Percentiles rank a stretch among this genome's conserved stretches.
Conservation (phyloP, 2,329 filamentous ascomycete species). For the Zasmidium citrigriseum region DNA sequence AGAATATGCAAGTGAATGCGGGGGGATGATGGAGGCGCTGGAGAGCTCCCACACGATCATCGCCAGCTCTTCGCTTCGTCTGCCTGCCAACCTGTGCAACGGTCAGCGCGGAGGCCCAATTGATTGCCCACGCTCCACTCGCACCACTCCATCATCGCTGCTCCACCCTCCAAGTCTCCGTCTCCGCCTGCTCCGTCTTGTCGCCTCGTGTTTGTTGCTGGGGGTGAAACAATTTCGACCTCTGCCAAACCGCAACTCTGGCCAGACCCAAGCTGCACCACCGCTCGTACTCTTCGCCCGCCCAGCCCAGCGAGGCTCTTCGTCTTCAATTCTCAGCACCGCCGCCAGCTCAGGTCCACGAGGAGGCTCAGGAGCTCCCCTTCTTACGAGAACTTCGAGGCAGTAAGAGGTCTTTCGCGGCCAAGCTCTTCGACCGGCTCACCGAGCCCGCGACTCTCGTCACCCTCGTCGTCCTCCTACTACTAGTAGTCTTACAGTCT, state of each 20-base stretch:
- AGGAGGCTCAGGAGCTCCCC: constrained; percentile 27
- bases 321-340: background rate
- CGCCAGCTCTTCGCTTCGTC: background rate
- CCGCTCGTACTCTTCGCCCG: constrained; percentile 9
- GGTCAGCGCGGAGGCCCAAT: background rate
- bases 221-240: background rate
- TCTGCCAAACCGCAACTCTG: constrained; percentile 1
- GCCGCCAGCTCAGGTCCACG: background rate
- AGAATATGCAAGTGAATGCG: background rate
- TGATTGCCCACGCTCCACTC: constrained; percentile 2
- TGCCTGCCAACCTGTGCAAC: background rate
- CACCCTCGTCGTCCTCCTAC: constrained; percentile 13
- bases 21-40: background rate
- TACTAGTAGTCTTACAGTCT: constrained; percentile 17
- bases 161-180: constrained; percentile 1
- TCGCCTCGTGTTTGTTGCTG: background rate
- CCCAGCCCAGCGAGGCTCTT: constrained; percentile 12
- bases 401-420: constrained; percentile 14
- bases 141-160: background rate
- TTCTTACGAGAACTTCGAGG: constrained; percentile 32
- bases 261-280: constrained; percentile 2
- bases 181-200: constrained; percentile 2
- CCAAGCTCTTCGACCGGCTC: constrained; percentile 11
- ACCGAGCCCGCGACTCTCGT: constrained; percentile 15
- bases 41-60: background rate